Percentiles rank a stretch among this genome's conserved stretches.
Evolutionary conservation across 257 asterid species (phyloP).

Genomic region (Thymus quinquecostatus): DNA sequence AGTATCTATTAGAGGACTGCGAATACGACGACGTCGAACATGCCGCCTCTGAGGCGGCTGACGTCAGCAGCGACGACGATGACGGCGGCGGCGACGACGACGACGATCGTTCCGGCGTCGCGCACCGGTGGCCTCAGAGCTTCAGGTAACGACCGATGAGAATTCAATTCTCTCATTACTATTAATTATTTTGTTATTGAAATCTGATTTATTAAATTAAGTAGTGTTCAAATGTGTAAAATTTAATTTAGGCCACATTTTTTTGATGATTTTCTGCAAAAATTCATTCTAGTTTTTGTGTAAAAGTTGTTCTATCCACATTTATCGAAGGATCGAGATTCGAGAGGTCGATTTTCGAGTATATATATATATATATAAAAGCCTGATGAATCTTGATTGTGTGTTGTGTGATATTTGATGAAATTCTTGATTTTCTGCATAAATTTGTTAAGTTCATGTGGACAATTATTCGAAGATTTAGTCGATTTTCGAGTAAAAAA

Average conservation of each 20-base stretch:
- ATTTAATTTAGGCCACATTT: not conserved
- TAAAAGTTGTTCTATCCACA: not conserved
- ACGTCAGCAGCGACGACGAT: slow-evolving; percentile 29
- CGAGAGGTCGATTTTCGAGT: not conserved
- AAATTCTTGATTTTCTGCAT: too few relatives aligned
- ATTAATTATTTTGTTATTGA: not conserved
- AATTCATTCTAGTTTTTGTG: not conserved
- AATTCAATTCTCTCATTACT: not conserved
- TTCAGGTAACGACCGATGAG: slow-evolving; percentile 48
- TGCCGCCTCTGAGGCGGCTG: slow-evolving; percentile 37
- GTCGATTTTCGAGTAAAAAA: too few relatives aligned
- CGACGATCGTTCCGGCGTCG: slow-evolving; percentile 37
- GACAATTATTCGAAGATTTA: too few relatives aligned
- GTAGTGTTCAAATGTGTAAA: not conserved
- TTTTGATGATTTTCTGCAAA: not conserved
- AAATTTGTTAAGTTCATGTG: too few relatives aligned
- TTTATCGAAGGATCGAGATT: not conserved
- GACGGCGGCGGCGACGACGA: slow-evolving; percentile 47
- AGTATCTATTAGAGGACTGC: slow-evolving; percentile 49
- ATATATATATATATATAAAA: too few relatives aligned
- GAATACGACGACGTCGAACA: slow-evolving; percentile 37
- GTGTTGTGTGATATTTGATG: too few relatives aligned
- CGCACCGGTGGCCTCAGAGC: slow-evolving; percentile 97
- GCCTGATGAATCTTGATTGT: too few relatives aligned
- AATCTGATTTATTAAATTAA: not conserved